These are phyloP conservation scores for Geotrichum histeridarum DNA, from an alignment of 1,139 yeast genomes.

Conservation along the genomic window DNA sequence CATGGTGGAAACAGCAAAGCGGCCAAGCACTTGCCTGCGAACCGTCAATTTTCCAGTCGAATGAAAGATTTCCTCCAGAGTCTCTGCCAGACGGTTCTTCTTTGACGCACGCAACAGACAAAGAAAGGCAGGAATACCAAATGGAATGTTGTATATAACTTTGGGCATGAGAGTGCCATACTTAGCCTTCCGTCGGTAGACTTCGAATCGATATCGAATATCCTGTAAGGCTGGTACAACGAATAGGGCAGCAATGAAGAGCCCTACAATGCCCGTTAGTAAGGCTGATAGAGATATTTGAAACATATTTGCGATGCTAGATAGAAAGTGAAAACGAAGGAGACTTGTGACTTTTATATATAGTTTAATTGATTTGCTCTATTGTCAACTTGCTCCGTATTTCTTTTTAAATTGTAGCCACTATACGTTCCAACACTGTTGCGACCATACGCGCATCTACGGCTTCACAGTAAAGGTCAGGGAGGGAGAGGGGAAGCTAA, in stretches of 20 bases:
- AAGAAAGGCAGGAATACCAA: neutral
- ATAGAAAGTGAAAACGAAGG: too few species aligned
- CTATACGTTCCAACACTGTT: too few species aligned
- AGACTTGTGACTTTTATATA: too few species aligned
- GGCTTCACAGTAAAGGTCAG: too few species aligned
- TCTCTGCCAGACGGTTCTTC: neutral
- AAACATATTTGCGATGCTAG: too few species aligned
- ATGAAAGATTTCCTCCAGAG: neutral
- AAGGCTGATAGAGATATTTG: neutral
- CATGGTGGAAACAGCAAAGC: slow-evolving; percentile 27
- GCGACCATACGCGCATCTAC: too few species aligned
- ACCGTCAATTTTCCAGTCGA: neutral
- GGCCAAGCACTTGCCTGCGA: slow-evolving; percentile 4
- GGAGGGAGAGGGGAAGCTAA: too few species aligned
- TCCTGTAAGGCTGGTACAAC: neutral
- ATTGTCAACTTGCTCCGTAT: too few species aligned
- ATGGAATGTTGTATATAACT: neutral
- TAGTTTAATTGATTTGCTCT: too few species aligned
- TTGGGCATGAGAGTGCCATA: neutral
- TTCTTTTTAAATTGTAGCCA: too few species aligned
- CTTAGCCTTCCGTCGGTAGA: neutral
- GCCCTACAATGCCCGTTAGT: neutral
- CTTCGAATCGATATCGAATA: neutral
- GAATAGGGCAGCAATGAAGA: neutral
- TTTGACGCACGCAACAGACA: neutral